Percentiles rank a stretch among this genome's conserved stretches.
phyloP scores from a whole-genome alignment of 1,284 basidiomycete species.

The Porogramme epimiltina region DNA sequence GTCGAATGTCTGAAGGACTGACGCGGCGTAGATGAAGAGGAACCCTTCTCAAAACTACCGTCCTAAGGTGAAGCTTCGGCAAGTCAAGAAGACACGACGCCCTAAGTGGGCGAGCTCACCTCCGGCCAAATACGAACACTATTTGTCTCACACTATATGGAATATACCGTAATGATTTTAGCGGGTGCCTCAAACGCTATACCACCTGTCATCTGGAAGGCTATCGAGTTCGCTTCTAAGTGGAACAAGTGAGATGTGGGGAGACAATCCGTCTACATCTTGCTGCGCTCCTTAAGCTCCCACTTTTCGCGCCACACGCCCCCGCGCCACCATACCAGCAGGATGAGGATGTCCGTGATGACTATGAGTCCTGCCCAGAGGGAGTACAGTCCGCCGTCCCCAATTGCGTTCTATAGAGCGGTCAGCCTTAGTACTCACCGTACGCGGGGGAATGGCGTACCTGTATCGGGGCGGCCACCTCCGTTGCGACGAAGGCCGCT shows the following conservation, averaged over 20 bases:
- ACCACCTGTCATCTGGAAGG: no score
- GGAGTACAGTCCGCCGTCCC: constrained; percentile 77
- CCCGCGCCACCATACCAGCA: constrained; percentile 53
- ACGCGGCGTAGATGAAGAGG: background rate
- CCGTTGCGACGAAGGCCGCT: constrained; percentile 69
- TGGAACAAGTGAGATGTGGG: no score
- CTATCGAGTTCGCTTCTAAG: no score
- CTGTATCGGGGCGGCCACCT: constrained; percentile 70
- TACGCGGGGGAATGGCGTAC: constrained; percentile 32
- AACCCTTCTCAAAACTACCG: background rate
- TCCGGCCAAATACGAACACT: constrained; percentile 50
- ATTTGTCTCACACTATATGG: no score
- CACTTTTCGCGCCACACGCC: constrained; percentile 41
- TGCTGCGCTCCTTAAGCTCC: constrained; percentile 27
- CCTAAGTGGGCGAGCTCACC: constrained; percentile 9
- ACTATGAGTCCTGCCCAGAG: constrained; percentile 67
- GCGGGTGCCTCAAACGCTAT: no score
- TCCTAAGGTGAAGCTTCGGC: no score
- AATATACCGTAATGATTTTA: no score
- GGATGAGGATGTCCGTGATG: constrained; percentile 51
- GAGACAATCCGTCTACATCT: no score
- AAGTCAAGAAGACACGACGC: no score
- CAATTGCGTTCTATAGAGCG: constrained; percentile 44
- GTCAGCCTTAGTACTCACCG: background rate
- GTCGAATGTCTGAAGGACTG: background rate